phyloP scores from a whole-genome alignment of 495 filamentous ascomycete genomes.

The Daldinia loculata region DNA sequence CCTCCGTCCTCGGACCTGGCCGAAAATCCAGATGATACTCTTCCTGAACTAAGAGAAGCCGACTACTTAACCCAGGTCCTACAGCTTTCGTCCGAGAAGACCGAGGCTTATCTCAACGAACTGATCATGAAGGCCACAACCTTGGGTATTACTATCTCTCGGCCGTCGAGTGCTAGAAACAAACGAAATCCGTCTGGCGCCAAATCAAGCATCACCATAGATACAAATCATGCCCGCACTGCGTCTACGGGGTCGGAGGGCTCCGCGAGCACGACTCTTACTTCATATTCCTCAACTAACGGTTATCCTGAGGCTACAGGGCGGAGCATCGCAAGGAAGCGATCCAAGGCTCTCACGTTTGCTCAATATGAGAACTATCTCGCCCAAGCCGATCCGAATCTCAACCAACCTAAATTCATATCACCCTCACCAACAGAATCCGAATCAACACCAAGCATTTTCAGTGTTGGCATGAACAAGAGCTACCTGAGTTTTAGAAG shows the following conservation, averaged over 20 bases:
- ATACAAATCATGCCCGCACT: constrained; percentile 48
- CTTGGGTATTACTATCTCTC: constrained; percentile 54
- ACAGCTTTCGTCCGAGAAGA: constrained; percentile 44
- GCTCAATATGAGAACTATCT: constrained; percentile 63
- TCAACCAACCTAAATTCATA: constrained; percentile 50
- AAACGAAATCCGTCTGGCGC: constrained; percentile 43
- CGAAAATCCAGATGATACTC: constrained; percentile 20
- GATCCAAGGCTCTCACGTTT: constrained; percentile 57
- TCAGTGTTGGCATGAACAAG: constrained; percentile 50
- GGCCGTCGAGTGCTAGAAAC: constrained; percentile 38
- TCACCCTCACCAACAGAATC: constrained; percentile 33
- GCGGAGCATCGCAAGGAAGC: constrained; percentile 41
- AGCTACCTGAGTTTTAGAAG: constrained; percentile 54
- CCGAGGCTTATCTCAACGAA: constrained; percentile 53
- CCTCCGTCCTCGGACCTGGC: constrained; percentile 25
- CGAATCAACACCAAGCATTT: constrained; percentile 43
- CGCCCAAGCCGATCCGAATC: constrained; percentile 50
- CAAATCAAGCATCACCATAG: constrained; percentile 49
- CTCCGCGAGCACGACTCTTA: constrained; percentile 47
- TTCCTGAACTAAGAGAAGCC: constrained; percentile 52
- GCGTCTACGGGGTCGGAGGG: constrained; percentile 49
- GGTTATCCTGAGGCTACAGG: constrained; percentile 12
- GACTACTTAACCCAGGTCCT: constrained; percentile 57
- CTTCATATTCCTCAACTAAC: constrained; percentile 48
- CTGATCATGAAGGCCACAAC: constrained; percentile 51